These are phyloP conservation scores for Exophiala dermatitidis DNA, from an alignment of 2,329 filamentous ascomycete species.

Conservation along the genomic window DNA sequence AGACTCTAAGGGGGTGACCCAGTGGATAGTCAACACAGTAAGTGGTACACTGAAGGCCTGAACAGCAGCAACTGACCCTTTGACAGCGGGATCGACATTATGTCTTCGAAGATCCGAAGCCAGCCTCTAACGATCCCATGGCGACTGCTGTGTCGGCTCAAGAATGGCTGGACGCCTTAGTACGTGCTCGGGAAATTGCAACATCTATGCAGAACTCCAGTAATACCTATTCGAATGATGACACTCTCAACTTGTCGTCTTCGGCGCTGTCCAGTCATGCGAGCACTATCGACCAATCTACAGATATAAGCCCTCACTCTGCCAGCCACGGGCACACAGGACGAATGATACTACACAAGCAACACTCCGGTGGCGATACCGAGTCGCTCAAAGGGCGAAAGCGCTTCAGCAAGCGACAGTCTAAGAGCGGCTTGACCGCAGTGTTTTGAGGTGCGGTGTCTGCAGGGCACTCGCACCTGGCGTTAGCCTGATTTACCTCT, in stretches of 20 bases:
- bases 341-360: constrained; percentile 41
- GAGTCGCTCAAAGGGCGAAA: constrained; percentile 54
- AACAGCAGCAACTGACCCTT: constrained; percentile 27
- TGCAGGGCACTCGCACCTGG: background rate
- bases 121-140: constrained; percentile 56
- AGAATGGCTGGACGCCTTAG: constrained; percentile 87
- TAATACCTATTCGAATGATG: constrained; percentile 60
- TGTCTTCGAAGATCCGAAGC: constrained; percentile 88
- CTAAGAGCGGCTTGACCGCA: constrained; percentile 85
- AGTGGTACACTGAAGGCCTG: constrained; percentile 36
- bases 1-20: constrained; percentile 78
- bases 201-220: constrained; percentile 56
- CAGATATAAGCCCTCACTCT: constrained; percentile 32
- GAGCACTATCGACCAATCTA: constrained; percentile 38
- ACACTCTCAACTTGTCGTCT: constrained; percentile 60
- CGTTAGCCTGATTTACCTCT: background rate
- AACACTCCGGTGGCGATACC: constrained; percentile 39
- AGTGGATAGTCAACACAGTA: constrained; percentile 92
- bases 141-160: constrained; percentile 63
- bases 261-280: constrained; percentile 63
- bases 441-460: constrained; percentile 55
- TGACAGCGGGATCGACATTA: constrained; percentile 76
- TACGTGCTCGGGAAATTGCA: constrained; percentile 78
- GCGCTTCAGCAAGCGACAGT: constrained; percentile 84
- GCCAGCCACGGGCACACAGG: constrained; percentile 33